Percentiles rank a stretch among this genome's conserved stretches.
Evolutionary conservation across 495 filamentous ascomycete genomes (phyloP).

Genomic region (Hyaloscypha finlandica): DNA sequence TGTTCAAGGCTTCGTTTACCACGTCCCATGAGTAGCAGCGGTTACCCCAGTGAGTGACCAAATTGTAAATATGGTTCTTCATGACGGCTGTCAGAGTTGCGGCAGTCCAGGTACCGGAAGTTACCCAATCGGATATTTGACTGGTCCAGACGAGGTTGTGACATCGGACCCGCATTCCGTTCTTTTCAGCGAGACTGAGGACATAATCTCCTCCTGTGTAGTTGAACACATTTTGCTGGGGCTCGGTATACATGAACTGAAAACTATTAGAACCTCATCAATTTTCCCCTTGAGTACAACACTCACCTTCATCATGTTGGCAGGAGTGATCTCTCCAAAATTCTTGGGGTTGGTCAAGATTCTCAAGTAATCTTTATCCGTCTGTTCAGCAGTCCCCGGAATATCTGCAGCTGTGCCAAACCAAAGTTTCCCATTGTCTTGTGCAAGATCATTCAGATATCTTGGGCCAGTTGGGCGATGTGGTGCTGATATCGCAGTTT

Average conservation of each 20-base stretch:
- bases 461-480: not conserved
- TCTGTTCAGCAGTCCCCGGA: conserved; percentile 36
- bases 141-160: conserved; percentile 60
- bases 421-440: conserved; percentile 46
- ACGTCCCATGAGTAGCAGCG: conserved; percentile 58
- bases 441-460: conserved; percentile 40
- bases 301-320: conserved; percentile 50
- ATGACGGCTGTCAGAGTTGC: conserved; percentile 51
- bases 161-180: conserved; percentile 57
- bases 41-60: conserved; percentile 57
- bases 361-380: conserved; percentile 36
- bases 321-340: conserved; percentile 55
- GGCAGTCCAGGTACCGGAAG: conserved; percentile 47
- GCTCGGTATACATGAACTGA: conserved; percentile 39
- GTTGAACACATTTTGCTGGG: conserved; percentile 47
- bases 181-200: conserved; percentile 49
- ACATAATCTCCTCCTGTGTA: conserved; percentile 52
- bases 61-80: conserved; percentile 54
- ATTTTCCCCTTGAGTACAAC: too few species aligned
- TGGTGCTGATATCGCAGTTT: not conserved
- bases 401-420: conserved; percentile 52
- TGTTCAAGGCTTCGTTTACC: conserved; percentile 69
- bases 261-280: not conserved
- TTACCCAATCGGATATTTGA: conserved; percentile 14
- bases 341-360: conserved; percentile 43